Evolutionary conservation across 305 asterid genomes (phyloP), one percentile per base, ranked within the genome.

Genomic region (Lippia alba): DNA sequence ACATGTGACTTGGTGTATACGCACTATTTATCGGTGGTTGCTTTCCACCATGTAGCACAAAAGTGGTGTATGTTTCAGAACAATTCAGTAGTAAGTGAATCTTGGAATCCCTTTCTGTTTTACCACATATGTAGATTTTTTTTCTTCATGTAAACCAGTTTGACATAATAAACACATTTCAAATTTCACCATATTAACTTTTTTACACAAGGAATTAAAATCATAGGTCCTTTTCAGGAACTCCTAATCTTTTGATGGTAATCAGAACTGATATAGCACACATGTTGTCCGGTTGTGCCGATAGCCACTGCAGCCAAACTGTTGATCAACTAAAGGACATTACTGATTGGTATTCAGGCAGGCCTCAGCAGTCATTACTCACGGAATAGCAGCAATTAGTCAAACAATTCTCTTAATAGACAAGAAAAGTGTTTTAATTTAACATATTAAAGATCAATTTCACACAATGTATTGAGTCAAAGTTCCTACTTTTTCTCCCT

Each of bases 401-500:
- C 49, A 24, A 54, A 39, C 56, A 63, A 18, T 51, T 44, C 8
- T 8, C 16, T 12, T 12, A 17, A 12, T 17, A 30, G 8, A 46
- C 12, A 12, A 71, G 3, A 54, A 12, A 53, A 61, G 33, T 40
- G 39, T 4, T 41, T 14, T 24, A 44, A n/a, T 54, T 19, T 50
- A 8, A 39, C 70, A 36, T 15, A 55, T 12, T 10, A 56, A 14
- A 30, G 39, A 8, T 18, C 10, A 41, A 40, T 24, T 48, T 70
- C 55, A 64, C 34, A 15, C 30, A 54, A 72, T 17, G 19, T 50
- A 50, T 59, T 17, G 10, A 58, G 32, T 57, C 49, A 16, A 44
- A 6, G 17, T 64, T 24, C 19, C 61, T 10, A 55, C 12, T 39
- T 41, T 33, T 36, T 0, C 12, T 16, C 56, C 9, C 40, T 41